Conservation (phyloP, 768 basidiomycete species). For the Panaeolus papilionaceus region DNA sequence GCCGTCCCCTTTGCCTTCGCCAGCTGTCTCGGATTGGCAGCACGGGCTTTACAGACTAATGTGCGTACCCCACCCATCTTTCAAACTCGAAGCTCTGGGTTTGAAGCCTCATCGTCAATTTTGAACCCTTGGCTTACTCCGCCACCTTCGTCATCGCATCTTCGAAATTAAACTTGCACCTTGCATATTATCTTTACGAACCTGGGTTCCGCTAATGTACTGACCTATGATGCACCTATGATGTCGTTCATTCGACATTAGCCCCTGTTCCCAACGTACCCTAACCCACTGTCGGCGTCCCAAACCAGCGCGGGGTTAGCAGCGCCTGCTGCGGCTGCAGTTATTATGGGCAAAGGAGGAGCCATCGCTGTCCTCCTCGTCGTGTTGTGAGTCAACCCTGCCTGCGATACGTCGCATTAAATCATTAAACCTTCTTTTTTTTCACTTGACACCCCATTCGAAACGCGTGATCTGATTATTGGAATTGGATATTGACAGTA, state of each 20-base stretch:
- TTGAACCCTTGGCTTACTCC: not conserved
- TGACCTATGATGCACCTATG: not conserved
- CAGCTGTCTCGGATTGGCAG: constrained; percentile 52
- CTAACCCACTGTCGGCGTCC: constrained; percentile 44
- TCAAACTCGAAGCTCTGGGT: constrained; percentile 1
- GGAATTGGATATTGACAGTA: constrained; percentile 29
- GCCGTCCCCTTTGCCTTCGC: constrained; percentile 59
- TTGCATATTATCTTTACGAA: not conserved
- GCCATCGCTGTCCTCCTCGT: constrained; percentile 51
- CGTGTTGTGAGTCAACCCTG: constrained; percentile 38
- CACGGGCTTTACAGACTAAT: constrained; percentile 40
- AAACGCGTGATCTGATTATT: not conserved
- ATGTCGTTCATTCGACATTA: constrained; percentile 25
- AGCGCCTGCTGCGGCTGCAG: constrained; percentile 51
- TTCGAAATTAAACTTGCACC: not conserved
- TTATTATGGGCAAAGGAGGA: constrained; percentile 51
- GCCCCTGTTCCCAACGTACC: constrained; percentile 61
- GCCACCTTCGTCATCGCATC: not conserved
- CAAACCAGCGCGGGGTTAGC: constrained; percentile 51
- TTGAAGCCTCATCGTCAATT: not conserved
- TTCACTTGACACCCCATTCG: not conserved
- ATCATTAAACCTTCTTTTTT: constrained; percentile 9
- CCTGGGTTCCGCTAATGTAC: not conserved
- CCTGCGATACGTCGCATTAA: constrained; percentile 10
- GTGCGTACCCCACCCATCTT: constrained; percentile 25